phyloP scores from a whole-genome alignment of 371 early-diverging fungal genomes.

The Mucor plumbeus region DNA sequence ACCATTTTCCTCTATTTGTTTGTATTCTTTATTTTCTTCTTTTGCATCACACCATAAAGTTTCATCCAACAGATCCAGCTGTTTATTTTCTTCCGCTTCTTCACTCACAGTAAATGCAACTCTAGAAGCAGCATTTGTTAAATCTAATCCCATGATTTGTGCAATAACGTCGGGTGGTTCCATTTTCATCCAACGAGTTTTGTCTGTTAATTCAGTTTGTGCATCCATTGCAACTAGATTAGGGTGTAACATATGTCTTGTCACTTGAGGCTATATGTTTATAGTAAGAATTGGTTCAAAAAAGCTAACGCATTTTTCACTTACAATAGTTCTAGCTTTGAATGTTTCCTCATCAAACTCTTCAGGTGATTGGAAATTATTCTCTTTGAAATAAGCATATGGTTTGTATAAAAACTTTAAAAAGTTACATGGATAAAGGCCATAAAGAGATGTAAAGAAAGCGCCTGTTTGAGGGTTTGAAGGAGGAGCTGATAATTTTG shows the following conservation, averaged over 20 bases:
- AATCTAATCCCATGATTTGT: conserved; percentile 65
- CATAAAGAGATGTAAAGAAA: conserved; percentile 69
- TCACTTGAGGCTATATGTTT: conserved; percentile 45
- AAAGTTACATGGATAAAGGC: conserved; percentile 70
- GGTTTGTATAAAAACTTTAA: conserved; percentile 62
- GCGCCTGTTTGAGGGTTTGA: conserved; percentile 60
- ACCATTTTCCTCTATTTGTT: not conserved
- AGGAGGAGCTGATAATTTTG: conserved; percentile 58
- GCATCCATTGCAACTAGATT: conserved; percentile 56
- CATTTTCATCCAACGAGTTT: conserved; percentile 66
- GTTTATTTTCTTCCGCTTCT: conserved; percentile 21
- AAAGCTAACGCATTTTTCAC: not conserved
- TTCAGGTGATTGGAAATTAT: conserved; percentile 44
- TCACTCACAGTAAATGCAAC: conserved; percentile 38
- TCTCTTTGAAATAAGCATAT: conserved; percentile 50
- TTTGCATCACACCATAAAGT: conserved; percentile 32
- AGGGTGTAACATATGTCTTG: conserved; percentile 67
- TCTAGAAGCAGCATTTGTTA: conserved; percentile 64
- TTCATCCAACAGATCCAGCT: conserved; percentile 38
- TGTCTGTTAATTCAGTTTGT: conserved; percentile 58
- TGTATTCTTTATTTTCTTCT: not conserved
- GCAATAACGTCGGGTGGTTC: conserved; percentile 73
- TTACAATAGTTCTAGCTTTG: conserved; percentile 47
- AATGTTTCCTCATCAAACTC: conserved; percentile 61
- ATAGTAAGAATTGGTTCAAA: not conserved